Evolutionary conservation across 2,329 filamentous ascomycete genomes (phyloP).

Genomic region (Bisporella sp.): DNA sequence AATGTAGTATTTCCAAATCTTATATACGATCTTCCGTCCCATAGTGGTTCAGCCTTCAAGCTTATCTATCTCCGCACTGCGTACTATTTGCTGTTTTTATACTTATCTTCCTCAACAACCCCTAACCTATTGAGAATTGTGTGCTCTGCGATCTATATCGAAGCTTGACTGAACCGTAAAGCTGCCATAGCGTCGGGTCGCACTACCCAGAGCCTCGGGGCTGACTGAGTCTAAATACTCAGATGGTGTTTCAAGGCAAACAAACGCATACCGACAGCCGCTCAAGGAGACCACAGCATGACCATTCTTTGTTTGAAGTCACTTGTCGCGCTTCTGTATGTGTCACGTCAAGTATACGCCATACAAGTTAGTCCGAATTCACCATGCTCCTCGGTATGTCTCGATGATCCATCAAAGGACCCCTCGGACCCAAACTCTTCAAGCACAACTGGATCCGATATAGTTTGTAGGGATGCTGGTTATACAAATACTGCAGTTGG

Average conservation of each 20-base stretch:
- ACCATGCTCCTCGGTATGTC: constrained; percentile 40
- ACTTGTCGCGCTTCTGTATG: background rate
- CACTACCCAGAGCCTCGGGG: too few relatives aligned
- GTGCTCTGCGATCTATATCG: too few relatives aligned
- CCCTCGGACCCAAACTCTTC: constrained; percentile 29
- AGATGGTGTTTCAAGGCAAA: constrained; percentile 1
- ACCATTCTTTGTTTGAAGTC: background rate
- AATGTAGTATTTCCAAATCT: too few relatives aligned
- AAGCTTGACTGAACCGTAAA: too few relatives aligned
- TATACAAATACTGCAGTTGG: constrained; percentile 18
- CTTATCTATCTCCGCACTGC: too few relatives aligned
- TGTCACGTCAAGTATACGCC: constrained; percentile 12
- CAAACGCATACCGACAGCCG: background rate
- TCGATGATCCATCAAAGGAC: constrained; percentile 32
- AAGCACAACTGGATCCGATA: constrained; percentile 38
- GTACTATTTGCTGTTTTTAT: too few relatives aligned
- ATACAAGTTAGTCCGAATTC: constrained; percentile 45
- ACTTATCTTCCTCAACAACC: too few relatives aligned
- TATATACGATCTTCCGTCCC: too few relatives aligned
- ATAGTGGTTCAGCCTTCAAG: too few relatives aligned
- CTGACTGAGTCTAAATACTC: background rate
- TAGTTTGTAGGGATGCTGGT: constrained; percentile 27
- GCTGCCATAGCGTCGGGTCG: too few relatives aligned
- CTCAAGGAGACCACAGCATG: background rate
- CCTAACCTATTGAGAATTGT: too few relatives aligned